Percentiles rank a stretch among this genome's conserved stretches.
Evolutionary conservation across 257 asterid genomes (phyloP).

Genomic region (Lycium barbarum): DNA sequence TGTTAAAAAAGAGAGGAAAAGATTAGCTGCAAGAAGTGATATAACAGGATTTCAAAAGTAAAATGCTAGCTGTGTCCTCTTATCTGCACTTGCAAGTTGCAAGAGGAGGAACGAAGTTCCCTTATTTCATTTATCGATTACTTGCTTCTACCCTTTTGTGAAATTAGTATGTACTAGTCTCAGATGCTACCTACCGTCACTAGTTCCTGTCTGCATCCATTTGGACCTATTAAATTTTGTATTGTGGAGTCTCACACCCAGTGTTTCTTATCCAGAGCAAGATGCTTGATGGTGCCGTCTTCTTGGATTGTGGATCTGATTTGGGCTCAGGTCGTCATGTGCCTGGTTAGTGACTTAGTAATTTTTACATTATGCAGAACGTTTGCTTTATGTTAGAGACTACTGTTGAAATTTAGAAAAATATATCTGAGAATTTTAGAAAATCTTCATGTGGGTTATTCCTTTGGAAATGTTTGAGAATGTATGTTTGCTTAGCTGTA

Average conservation of each 20-base stretch:
- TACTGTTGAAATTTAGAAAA: constrained; percentile 19
- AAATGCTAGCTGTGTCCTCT: not conserved
- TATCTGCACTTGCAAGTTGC: not conserved
- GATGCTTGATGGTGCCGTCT: constrained; percentile 78
- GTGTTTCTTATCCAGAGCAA: constrained; percentile 54
- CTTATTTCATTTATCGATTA: not conserved
- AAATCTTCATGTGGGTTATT: not conserved
- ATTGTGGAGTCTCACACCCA: constrained; percentile 24
- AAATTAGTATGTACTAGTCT: not conserved
- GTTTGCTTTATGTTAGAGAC: not conserved
- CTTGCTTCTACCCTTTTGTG: not conserved
- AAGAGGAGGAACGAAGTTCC: not conserved
- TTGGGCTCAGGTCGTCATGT: constrained; percentile 91
- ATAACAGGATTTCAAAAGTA: not conserved
- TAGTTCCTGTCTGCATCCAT: not conserved
- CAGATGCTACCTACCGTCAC: not conserved
- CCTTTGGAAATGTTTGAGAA: constrained; percentile 3
- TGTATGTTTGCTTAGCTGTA: not conserved
- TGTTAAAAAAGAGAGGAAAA: not conserved
- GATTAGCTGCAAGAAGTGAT: constrained; percentile 11
- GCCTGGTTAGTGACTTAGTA: constrained; percentile 69
- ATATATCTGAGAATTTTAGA: not conserved
- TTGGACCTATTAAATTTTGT: constrained; percentile 12
- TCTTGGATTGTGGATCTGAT: constrained; percentile 93
- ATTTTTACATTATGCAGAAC: constrained; percentile 22